These are phyloP conservation scores for Sugiyamaella chiloensis DNA, from an alignment of 805 yeast genomes.

Conservation along the genomic window DNA sequence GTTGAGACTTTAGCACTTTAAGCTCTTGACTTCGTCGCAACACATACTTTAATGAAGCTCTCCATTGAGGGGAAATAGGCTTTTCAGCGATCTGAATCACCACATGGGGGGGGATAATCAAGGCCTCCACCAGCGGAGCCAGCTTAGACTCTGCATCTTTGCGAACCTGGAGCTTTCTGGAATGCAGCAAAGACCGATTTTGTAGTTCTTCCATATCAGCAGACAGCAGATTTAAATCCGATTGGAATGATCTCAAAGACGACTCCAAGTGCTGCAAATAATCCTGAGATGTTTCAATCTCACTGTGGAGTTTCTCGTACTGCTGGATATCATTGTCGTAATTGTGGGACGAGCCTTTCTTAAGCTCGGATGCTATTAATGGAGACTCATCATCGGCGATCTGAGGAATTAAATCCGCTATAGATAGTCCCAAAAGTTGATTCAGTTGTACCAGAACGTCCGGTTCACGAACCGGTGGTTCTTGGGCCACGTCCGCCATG, in stretches of 20 bases:
- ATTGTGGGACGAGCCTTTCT: not conserved
- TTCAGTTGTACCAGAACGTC: not conserved
- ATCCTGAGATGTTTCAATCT: slow-evolving; percentile 16
- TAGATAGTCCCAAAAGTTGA: not conserved
- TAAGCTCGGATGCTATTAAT: not conserved
- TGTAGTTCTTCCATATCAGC: slow-evolving; percentile 61
- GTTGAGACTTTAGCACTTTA: slow-evolving; percentile 13
- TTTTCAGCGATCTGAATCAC: slow-evolving; percentile 57
- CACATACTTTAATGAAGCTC: slow-evolving; percentile 30
- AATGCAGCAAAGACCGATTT: slow-evolving; percentile 48
- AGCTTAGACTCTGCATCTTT: slow-evolving; percentile 49
- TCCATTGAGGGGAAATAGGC: slow-evolving; percentile 61
- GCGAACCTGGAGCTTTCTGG: slow-evolving; percentile 47
- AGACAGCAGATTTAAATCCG: slow-evolving; percentile 53
- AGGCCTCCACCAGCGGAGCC: slow-evolving; percentile 72
- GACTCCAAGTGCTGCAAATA: slow-evolving; percentile 48
- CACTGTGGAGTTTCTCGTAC: slow-evolving; percentile 20
- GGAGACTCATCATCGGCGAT: not conserved
- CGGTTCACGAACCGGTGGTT: not conserved
- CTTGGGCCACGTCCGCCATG: slow-evolving; percentile 6
- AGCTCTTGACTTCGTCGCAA: slow-evolving; percentile 22
- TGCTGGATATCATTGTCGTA: not conserved
- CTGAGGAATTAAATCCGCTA: not conserved
- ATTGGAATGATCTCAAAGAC: slow-evolving; percentile 55
- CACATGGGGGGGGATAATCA: slow-evolving; percentile 71